These are phyloP conservation scores for Yamadazyma kitorensis DNA, from an alignment of 805 yeast species.

Conservation along the genomic window DNA sequence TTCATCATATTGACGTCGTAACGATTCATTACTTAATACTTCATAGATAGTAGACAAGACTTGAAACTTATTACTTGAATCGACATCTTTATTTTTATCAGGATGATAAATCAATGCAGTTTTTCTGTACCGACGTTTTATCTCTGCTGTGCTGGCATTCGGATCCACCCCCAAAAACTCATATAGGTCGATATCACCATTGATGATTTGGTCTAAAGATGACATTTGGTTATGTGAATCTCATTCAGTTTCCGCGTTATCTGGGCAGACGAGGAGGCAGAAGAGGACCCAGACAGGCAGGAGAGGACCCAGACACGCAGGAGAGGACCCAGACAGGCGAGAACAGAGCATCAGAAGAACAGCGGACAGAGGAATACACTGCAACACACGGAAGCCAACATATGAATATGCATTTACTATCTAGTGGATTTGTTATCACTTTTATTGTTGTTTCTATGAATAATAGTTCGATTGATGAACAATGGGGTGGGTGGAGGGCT, in stretches of 20 bases:
- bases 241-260: neutral
- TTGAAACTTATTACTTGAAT: conserved; percentile 27
- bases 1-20: conserved; percentile 29
- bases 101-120: conserved; percentile 40
- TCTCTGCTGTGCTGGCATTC: conserved; percentile 20
- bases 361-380: no score
- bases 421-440: neutral
- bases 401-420: conserved; percentile 6
- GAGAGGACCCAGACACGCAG: neutral
- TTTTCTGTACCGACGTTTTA: conserved; percentile 29
- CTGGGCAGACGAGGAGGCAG: neutral
- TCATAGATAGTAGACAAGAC: conserved; percentile 28
- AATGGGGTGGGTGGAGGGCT: no score
- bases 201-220: conserved; percentile 11
- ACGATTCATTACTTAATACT: conserved; percentile 23
- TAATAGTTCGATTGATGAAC: no score
- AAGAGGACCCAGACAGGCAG: neutral
- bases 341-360: no score
- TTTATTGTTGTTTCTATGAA: no score
- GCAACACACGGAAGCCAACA: neutral
- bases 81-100: conserved; percentile 32
- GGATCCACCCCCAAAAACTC: conserved; percentile 22
- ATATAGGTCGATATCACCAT: conserved; percentile 28
- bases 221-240: conserved; percentile 6
- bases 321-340: neutral